Conservation (phyloP, 73 alveolate genomes). For the Symbiodinium pilosum region DNA sequence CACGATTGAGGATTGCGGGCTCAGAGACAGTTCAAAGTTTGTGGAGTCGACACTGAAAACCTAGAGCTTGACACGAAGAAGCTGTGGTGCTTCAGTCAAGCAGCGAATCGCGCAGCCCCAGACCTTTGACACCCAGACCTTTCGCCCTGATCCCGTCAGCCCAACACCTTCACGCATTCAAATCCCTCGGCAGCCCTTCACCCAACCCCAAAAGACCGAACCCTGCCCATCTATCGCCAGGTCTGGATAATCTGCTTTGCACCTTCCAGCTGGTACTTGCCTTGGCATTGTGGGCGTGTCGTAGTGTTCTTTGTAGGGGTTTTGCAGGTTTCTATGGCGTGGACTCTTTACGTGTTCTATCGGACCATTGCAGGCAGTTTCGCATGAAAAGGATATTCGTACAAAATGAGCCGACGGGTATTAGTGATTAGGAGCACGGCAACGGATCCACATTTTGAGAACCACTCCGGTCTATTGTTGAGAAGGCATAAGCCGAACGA, state of each 20-base stretch:
- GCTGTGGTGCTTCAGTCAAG: background rate
- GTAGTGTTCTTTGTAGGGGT: too few relatives aligned
- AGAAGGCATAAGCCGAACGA: too few relatives aligned
- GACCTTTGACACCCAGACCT: background rate
- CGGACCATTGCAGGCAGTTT: too few relatives aligned
- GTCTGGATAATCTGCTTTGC: constrained; percentile 45
- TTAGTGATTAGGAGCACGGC: too few relatives aligned
- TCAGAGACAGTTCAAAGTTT: background rate
- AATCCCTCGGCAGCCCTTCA: background rate
- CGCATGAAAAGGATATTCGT: too few relatives aligned
- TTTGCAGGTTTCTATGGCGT: too few relatives aligned
- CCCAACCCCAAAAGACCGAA: background rate
- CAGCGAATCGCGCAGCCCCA: background rate
- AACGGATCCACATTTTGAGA: too few relatives aligned
- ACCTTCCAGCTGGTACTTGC: constrained; percentile 57
- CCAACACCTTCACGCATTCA: background rate
- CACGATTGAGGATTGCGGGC: background rate
- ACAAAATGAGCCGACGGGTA: too few relatives aligned
- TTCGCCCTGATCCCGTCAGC: background rate
- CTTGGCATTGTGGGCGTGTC: background rate
- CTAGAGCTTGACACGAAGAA: background rate
- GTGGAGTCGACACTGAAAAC: background rate
- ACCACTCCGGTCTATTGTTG: too few relatives aligned
- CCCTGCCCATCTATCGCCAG: background rate
- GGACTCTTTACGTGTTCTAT: too few relatives aligned